These are phyloP conservation scores for Cryptococcus sp. DNA, from an alignment of 1,284 basidiomycete genomes.

Conservation along the genomic window DNA sequence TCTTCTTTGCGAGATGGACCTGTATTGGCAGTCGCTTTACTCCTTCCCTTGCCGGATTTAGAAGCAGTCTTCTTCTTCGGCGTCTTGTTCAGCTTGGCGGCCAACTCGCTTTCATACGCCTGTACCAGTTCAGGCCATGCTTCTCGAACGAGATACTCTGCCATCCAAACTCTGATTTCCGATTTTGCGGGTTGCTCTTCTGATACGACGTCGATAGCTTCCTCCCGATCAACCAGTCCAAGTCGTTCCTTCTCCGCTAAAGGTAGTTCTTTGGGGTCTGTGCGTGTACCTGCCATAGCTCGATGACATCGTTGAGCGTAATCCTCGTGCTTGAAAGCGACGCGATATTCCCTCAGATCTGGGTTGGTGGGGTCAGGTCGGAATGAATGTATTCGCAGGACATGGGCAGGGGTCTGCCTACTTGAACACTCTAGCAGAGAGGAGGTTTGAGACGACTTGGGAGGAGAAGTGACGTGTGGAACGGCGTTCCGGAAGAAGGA, in stretches of 20 bases:
- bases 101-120: slow-evolving; percentile 28
- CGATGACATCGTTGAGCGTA: slow-evolving; percentile 31
- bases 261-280: slow-evolving; percentile 29
- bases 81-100: slow-evolving; percentile 15
- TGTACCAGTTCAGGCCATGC: slow-evolving; percentile 37
- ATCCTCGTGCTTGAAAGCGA: slow-evolving; percentile 30
- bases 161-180: slow-evolving; percentile 36
- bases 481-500: slow-evolving; percentile 14
- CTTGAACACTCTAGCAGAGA: not conserved
- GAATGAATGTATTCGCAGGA: slow-evolving; percentile 37
- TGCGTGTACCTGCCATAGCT: slow-evolving; percentile 43
- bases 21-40: slow-evolving; percentile 4
- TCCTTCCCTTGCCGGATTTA: slow-evolving; percentile 7
- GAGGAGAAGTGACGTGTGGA: slow-evolving; percentile 8
- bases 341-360: slow-evolving; percentile 39
- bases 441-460: slow-evolving; percentile 14
- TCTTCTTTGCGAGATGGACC: slow-evolving; percentile 11
- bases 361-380: slow-evolving; percentile 36
- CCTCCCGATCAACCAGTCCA: slow-evolving; percentile 31
- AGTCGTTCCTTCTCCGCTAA: slow-evolving; percentile 15
- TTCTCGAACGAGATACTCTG: slow-evolving; percentile 35
- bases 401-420: slow-evolving; percentile 18
- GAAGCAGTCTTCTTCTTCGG: slow-evolving; percentile 16
- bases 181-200: slow-evolving; percentile 4
- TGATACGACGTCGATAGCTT: not conserved